Evolutionary conservation across 129 eudicot species (phyloP).

Genomic region (Kitagawia praeruptora): DNA sequence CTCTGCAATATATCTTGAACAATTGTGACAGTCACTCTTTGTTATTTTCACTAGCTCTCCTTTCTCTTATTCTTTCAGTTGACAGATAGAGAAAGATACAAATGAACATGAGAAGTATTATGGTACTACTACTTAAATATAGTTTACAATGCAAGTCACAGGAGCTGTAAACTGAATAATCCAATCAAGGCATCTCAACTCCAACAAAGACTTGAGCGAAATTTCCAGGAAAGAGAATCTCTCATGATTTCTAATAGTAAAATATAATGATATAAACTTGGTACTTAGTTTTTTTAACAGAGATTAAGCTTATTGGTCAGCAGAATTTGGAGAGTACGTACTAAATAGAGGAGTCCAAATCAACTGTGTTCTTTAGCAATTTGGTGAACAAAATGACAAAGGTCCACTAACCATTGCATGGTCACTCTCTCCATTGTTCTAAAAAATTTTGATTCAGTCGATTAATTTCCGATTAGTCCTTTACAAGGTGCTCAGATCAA

Average conservation of each 20-base stretch:
- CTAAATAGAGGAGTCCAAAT: not conserved
- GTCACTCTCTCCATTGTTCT: not conserved
- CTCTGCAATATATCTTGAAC: not conserved
- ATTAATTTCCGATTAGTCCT: too few species aligned
- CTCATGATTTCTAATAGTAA: not conserved
- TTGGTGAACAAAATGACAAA: not conserved
- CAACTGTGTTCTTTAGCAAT: not conserved
- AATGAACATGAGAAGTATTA: not conserved
- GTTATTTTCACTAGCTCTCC: conserved; percentile 2
- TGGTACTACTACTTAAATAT: not conserved
- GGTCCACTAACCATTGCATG: not conserved
- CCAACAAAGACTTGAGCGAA: not conserved
- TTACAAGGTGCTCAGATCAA: too few species aligned
- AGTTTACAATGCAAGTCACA: not conserved
- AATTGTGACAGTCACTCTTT: not conserved
- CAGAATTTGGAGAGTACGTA: not conserved
- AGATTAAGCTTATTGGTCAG: not conserved
- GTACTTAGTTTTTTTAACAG: not conserved
- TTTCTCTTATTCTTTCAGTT: not conserved
- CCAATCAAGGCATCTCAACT: not conserved
- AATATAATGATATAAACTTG: not conserved
- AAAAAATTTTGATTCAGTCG: too few species aligned
- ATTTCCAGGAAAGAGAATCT: not conserved
- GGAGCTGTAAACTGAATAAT: not conserved
- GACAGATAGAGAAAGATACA: not conserved